These are phyloP conservation scores for Micractinium conductrix DNA, from an alignment of 139 green algal species.

Conservation along the genomic window DNA sequence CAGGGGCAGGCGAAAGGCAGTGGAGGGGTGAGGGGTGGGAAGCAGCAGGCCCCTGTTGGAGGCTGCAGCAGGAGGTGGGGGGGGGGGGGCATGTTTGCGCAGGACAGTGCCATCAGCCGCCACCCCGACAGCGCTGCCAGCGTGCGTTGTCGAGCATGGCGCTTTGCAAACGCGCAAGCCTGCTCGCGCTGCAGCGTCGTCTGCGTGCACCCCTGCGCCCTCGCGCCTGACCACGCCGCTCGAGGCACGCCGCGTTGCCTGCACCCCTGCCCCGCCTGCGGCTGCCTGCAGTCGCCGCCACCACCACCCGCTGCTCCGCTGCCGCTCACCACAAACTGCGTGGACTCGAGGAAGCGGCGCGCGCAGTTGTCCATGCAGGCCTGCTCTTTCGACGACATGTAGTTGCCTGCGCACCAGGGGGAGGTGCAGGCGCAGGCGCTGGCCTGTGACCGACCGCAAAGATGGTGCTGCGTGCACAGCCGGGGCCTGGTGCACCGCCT, in stretches of 20 bases:
- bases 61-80: neutral
- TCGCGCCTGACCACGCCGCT: neutral
- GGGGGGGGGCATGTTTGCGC: too few relatives aligned
- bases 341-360: conserved; percentile 50
- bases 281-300: neutral
- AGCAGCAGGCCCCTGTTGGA: too few relatives aligned
- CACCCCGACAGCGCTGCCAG: too few relatives aligned
- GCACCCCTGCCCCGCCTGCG: neutral
- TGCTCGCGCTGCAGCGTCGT: neutral
- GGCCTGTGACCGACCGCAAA: too few relatives aligned
- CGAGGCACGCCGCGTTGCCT: neutral
- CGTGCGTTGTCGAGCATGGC: too few relatives aligned
- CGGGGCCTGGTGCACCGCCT: too few relatives aligned
- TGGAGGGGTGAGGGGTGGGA: neutral
- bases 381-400: conserved; percentile 38
- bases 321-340: conserved; percentile 45
- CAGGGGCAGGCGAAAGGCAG: neutral
- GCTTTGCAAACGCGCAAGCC: too few relatives aligned
- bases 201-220: neutral
- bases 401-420: conserved; percentile 45
- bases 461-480: too few relatives aligned
- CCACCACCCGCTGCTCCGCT: neutral
- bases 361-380: conserved; percentile 56
- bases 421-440: too few relatives aligned
- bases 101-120: neutral